phyloP scores from a whole-genome alignment of 306 rosid species.

The Dalbergia oliveri region DNA sequence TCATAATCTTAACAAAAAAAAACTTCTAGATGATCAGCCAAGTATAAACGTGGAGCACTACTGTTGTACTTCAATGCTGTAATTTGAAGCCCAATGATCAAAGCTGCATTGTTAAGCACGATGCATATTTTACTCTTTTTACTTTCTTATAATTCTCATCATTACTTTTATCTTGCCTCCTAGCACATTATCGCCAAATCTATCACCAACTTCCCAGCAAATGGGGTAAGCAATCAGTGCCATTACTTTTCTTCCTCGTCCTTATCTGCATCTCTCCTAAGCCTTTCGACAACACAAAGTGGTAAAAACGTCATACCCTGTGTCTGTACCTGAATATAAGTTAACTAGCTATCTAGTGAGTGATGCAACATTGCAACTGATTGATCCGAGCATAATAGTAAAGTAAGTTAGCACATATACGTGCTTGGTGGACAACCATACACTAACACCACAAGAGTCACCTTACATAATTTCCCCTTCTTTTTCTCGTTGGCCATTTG shows the following conservation, averaged over 20 bases:
- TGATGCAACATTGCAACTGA: not conserved
- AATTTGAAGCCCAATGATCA: too few species aligned
- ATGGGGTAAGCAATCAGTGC: too few species aligned
- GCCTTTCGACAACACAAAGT: not conserved
- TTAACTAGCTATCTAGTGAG: not conserved
- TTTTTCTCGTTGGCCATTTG: not conserved
- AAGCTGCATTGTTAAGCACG: too few species aligned
- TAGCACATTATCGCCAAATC: too few species aligned
- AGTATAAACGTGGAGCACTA: too few species aligned
- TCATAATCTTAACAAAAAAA: too few species aligned
- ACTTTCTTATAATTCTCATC: too few species aligned
- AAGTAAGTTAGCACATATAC: not conserved
- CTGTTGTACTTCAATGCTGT: too few species aligned
- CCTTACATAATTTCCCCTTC: not conserved
- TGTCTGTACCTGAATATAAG: not conserved
- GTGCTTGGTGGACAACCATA: not conserved
- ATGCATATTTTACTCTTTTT: too few species aligned
- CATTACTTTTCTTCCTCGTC: not conserved
- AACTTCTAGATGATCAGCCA: too few species aligned
- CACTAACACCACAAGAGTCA: slow-evolving; percentile 8
- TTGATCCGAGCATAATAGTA: not conserved
- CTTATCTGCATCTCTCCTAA: not conserved
- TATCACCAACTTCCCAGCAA: too few species aligned
- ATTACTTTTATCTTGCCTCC: too few species aligned
- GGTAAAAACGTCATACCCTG: not conserved